A percentile compares a stretch with the other conserved stretches of the same genome.
Conservation (phyloP, 2,329 filamentous ascomycete species). For the Talaromyces albobiverticillius region DNA sequence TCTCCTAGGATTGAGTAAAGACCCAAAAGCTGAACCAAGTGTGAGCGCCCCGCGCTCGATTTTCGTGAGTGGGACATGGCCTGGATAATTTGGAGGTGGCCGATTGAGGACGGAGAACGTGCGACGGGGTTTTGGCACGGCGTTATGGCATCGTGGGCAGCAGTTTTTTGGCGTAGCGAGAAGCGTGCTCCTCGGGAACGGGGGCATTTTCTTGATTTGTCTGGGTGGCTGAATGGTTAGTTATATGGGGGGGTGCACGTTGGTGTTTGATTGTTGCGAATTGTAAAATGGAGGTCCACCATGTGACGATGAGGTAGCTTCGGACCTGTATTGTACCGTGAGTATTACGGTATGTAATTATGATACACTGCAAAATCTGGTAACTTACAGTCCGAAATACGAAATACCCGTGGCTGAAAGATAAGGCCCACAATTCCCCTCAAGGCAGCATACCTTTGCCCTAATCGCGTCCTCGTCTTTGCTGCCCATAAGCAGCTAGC, state of each 20-base stretch:
- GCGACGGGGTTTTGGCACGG: slow-evolving; percentile 22
- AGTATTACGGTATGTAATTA: neutral
- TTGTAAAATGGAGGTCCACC: neutral
- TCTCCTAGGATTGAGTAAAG: slow-evolving; percentile 71
- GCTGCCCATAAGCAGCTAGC: neutral
- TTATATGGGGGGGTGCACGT: neutral
- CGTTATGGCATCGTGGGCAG: neutral
- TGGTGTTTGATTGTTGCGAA: neutral
- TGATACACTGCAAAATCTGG: no score
- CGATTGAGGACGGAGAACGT: slow-evolving; percentile 80
- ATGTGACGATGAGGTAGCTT: no score
- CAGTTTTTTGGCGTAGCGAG: neutral
- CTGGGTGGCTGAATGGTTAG: neutral
- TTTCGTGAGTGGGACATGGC: slow-evolving; percentile 82
- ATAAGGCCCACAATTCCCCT: neutral
- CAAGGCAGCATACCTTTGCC: neutral
- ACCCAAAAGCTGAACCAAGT: slow-evolving; percentile 58
- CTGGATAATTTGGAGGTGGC: slow-evolving; percentile 81
- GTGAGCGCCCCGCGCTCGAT: slow-evolving; percentile 73
- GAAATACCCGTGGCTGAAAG: neutral
- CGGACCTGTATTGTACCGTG: no score
- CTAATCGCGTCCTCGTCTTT: neutral
- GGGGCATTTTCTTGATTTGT: neutral
- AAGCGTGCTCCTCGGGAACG: neutral
- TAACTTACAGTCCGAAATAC: no score